phyloP scores from a whole-genome alignment of 2,329 filamentous ascomycete species.

The Neofusicoccum sp. region DNA sequence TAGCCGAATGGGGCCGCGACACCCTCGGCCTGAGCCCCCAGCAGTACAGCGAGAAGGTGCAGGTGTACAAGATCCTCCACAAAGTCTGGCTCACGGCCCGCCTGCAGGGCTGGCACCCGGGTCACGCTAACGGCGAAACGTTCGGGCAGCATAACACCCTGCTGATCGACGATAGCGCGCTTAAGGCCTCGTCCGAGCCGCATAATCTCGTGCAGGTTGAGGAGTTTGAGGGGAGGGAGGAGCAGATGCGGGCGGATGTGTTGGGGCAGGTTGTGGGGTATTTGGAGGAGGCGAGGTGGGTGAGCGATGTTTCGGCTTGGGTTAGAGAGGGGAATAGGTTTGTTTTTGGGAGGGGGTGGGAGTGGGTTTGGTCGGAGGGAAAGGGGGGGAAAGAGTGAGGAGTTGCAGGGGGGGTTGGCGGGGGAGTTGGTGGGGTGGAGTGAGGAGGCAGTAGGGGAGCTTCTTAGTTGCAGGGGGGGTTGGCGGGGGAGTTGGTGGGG shows the following conservation, averaged over 20 bases:
- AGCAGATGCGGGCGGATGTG: slow-evolving; percentile 42
- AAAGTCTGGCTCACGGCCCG: slow-evolving; percentile 62
- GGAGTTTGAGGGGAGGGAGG: slow-evolving; percentile 62
- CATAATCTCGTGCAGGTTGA: slow-evolving; percentile 78
- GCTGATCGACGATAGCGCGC: slow-evolving; percentile 77
- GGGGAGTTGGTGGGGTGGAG: too few species aligned
- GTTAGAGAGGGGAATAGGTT: not conserved
- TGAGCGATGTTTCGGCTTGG: slow-evolving; percentile 61
- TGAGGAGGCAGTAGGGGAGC: too few species aligned
- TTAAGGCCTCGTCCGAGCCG: slow-evolving; percentile 82
- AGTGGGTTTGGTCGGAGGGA: not conserved
- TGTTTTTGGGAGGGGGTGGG: not conserved
- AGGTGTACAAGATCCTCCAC: slow-evolving; percentile 85
- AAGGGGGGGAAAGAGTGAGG: not conserved
- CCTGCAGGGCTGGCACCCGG: slow-evolving; percentile 45
- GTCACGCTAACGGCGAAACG: slow-evolving; percentile 31
- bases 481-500: too few species aligned
- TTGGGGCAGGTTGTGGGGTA: slow-evolving; percentile 53
- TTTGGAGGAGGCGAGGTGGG: slow-evolving; percentile 50
- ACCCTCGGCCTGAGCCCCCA: slow-evolving; percentile 62
- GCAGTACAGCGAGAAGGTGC: slow-evolving; percentile 70
- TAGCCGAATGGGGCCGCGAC: slow-evolving; percentile 77
- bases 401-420: too few species aligned
- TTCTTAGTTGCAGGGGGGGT: too few species aligned
- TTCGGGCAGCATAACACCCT: slow-evolving; percentile 89